These are phyloP conservation scores for Choanephora cucurbitarum DNA, from an alignment of 371 early-diverging fungal species.

Conservation along the genomic window DNA sequence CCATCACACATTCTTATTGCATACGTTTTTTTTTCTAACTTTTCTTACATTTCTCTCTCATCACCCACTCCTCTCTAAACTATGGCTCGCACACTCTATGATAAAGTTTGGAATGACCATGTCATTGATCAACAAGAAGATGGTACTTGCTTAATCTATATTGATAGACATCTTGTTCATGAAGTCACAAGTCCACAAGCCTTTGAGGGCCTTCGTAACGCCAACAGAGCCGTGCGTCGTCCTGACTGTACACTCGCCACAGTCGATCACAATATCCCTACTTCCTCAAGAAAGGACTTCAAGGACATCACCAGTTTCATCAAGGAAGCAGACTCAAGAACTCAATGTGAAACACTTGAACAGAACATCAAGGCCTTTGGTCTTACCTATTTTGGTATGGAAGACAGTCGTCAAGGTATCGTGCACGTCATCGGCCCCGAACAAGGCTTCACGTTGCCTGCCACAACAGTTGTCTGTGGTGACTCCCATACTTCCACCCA, in stretches of 20 bases:
- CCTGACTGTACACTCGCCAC: constrained; percentile 69
- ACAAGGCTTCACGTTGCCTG: constrained; percentile 75
- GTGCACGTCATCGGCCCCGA: constrained; percentile 80
- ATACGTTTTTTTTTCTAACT: constrained; percentile 10
- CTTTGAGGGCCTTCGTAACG: constrained; percentile 68
- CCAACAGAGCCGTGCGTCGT: constrained; percentile 59
- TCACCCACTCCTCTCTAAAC: neutral
- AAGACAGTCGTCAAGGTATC: constrained; percentile 69
- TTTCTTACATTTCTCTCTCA: neutral
- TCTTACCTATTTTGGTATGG: constrained; percentile 69
- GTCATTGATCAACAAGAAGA: constrained; percentile 54
- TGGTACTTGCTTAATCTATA: constrained; percentile 67
- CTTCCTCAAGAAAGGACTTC: constrained; percentile 53
- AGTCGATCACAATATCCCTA: constrained; percentile 78
- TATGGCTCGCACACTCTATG: constrained; percentile 57
- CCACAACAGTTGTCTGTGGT: constrained; percentile 71
- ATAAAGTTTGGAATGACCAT: constrained; percentile 54
- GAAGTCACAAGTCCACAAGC: constrained; percentile 72
- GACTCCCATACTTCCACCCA: constrained; percentile 77
- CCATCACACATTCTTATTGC: too few relatives aligned
- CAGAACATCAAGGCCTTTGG: constrained; percentile 65
- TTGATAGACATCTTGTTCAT: constrained; percentile 73
- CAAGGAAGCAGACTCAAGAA: constrained; percentile 62
- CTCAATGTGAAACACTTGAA: constrained; percentile 68
- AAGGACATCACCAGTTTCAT: constrained; percentile 62